These are phyloP conservation scores for Fusarium denticulatum DNA, from an alignment of 2,329 filamentous ascomycete species.

Conservation along the genomic window DNA sequence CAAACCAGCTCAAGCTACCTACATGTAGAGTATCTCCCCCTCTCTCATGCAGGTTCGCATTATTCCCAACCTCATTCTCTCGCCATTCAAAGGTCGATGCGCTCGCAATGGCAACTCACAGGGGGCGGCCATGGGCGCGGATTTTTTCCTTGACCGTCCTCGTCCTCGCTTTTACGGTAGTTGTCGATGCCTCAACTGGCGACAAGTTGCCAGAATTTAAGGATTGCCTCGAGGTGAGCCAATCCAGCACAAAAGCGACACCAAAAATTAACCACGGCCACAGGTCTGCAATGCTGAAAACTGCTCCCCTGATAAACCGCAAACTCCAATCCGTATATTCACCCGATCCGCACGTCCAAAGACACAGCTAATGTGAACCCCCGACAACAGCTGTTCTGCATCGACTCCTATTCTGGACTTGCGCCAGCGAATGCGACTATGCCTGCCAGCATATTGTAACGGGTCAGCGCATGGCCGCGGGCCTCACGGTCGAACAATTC, in stretches of 20 bases:
- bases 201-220: constrained; percentile 88
- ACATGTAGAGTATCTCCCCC: neutral
- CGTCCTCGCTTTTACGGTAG: constrained; percentile 53
- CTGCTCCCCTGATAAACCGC: constrained; percentile 70
- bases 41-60: constrained; percentile 20
- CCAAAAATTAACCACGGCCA: constrained; percentile 19
- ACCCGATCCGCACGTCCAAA: constrained; percentile 13
- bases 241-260: neutral
- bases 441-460: constrained; percentile 96
- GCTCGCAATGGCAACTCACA: constrained; percentile 45
- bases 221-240: constrained; percentile 80
- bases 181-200: constrained; percentile 77
- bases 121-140: constrained; percentile 48
- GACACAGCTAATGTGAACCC: constrained; percentile 32
- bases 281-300: constrained; percentile 85
- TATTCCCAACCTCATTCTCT: neutral
- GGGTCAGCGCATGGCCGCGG: constrained; percentile 70
- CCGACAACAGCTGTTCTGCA: constrained; percentile 75
- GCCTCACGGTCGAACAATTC: constrained; percentile 83
- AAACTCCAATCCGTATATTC: constrained; percentile 75
- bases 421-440: constrained; percentile 95
- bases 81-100: constrained; percentile 43
- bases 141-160: constrained; percentile 49
- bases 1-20: constrained; percentile 14
- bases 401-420: constrained; percentile 91